phyloP scores from a whole-genome alignment of 805 yeast species.

The Saccharomycopsis fibuligera region DNA sequence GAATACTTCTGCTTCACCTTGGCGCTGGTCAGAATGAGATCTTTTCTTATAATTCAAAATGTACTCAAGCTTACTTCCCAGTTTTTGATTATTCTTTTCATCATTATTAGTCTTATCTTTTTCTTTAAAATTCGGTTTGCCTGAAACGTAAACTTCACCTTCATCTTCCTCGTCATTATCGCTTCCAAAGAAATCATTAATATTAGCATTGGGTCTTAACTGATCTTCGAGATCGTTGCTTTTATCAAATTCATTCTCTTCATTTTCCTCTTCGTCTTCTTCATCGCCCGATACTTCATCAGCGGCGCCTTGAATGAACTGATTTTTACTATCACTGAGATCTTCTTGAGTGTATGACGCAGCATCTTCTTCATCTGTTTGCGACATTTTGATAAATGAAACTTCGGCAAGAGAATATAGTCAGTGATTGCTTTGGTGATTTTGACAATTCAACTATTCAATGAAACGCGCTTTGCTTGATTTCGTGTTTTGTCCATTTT shows the following conservation, averaged over 20 bases:
- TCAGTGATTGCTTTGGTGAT: too few species aligned
- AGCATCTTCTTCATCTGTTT: too few species aligned
- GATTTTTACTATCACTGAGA: too few species aligned
- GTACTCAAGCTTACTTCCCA: conserved; percentile 1
- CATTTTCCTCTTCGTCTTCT: not conserved
- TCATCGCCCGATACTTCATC: not conserved
- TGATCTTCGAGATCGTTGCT: not conserved
- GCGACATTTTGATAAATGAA: too few species aligned
- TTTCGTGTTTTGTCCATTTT: too few species aligned
- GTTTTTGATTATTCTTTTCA: not conserved
- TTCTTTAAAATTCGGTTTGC: not conserved
- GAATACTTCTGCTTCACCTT: not conserved
- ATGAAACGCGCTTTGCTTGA: too few species aligned
- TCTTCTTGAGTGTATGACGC: too few species aligned
- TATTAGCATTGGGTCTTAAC: not conserved
- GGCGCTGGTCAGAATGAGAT: too few species aligned
- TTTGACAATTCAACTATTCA: too few species aligned
- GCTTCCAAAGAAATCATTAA: conserved; percentile 6
- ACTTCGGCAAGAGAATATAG: too few species aligned
- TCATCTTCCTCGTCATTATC: not conserved
- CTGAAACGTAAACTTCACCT: not conserved
- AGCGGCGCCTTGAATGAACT: not conserved
- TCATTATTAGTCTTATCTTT: not conserved
- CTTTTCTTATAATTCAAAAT: conserved; percentile 14
- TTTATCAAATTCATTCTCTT: not conserved